Evolutionary conservation across 73 alveolate genomes (phyloP).

Genomic region (Paramecium biaurelia): DNA sequence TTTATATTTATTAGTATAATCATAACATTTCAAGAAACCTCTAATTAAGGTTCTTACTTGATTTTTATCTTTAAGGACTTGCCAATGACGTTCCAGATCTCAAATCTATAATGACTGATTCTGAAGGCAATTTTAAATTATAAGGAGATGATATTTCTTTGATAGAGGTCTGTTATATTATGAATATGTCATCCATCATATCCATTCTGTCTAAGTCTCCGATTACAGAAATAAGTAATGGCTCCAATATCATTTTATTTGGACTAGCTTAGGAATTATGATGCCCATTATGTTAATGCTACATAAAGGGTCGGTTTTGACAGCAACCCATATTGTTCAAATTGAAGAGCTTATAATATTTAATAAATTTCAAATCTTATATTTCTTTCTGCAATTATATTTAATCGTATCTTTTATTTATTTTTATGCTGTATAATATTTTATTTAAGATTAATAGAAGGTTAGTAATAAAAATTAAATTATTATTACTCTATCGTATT

Average conservation of each 20-base stretch:
- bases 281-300: neutral
- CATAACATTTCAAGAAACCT: neutral
- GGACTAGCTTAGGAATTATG: neutral
- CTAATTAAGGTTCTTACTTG: conserved; percentile 16
- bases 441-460: neutral
- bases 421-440: neutral
- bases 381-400: neutral
- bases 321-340: neutral
- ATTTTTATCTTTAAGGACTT: neutral
- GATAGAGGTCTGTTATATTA: neutral
- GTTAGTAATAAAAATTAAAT: neutral
- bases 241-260: neutral
- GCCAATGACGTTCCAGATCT: neutral
- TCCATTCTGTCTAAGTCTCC: conserved; percentile 11
- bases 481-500: neutral
- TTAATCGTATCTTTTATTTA: neutral
- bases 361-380: neutral
- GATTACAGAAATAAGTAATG: neutral
- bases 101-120: neutral
- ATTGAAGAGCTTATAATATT: neutral
- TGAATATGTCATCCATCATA: neutral
- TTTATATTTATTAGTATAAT: neutral
- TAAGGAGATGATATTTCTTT: neutral
- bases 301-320: neutral
- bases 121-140: neutral